Evolutionary conservation across 1,139 yeast genomes (phyloP).

Genomic region (Suhomyces maxii): DNA sequence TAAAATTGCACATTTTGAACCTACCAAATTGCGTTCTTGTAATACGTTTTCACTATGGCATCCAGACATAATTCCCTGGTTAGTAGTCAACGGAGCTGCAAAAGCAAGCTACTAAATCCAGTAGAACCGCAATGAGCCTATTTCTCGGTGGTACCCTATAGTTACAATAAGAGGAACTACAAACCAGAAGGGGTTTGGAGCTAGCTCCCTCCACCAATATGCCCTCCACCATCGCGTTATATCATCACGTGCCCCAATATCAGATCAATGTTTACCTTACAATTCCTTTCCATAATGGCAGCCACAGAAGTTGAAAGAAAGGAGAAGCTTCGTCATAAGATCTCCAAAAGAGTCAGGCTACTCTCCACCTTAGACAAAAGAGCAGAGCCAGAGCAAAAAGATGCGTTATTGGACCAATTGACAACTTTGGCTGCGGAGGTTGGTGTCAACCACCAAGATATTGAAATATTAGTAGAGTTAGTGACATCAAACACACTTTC

Average conservation of each 20-base stretch:
- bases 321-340: background rate
- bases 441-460: slow-evolving; percentile 8
- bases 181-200: background rate
- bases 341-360: slow-evolving; percentile 1
- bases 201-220: background rate
- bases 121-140: too few relatives aligned
- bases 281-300: background rate
- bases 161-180: background rate
- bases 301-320: background rate
- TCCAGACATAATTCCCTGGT: too few relatives aligned
- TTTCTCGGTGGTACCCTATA: too few relatives aligned
- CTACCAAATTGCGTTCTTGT: too few relatives aligned
- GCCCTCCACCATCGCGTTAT: background rate
- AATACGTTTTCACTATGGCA: too few relatives aligned
- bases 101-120: too few relatives aligned
- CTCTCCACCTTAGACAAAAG: background rate
- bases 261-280: background rate
- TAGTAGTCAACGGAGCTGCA: too few relatives aligned
- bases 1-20: too few relatives aligned
- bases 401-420: slow-evolving; percentile 3
- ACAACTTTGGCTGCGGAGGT: background rate
- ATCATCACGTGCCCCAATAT: background rate
- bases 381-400: background rate
- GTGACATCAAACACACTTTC: slow-evolving; percentile 7
- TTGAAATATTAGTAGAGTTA: slow-evolving; percentile 8